These are phyloP conservation scores for Lepidium africanum DNA, from an alignment of 345 rosid species.

Conservation along the genomic window DNA sequence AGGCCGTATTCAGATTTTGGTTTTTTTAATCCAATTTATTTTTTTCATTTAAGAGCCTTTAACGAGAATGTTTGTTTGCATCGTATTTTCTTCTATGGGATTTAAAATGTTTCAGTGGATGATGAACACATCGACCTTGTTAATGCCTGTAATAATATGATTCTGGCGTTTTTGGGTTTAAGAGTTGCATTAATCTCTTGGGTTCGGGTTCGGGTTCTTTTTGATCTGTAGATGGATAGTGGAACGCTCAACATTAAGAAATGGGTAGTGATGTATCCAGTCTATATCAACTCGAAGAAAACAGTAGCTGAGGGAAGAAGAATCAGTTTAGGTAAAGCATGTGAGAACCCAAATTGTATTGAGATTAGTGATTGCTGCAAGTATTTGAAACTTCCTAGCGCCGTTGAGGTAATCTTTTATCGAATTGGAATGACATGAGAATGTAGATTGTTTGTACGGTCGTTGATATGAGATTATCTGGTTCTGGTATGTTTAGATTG, in stretches of 20 bases:
- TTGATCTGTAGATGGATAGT: conserved; percentile 36
- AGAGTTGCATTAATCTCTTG: background rate
- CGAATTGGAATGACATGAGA: background rate
- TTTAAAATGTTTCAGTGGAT: background rate
- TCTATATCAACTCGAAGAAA: conserved; percentile 79
- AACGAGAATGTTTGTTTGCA: background rate
- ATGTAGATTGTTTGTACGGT: background rate
- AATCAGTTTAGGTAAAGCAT: conserved; percentile 28
- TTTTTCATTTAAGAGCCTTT: background rate
- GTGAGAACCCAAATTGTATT: conserved; percentile 67
- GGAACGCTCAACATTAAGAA: conserved; percentile 43
- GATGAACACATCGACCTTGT: background rate
- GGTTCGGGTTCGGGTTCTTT: background rate
- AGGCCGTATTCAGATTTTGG: background rate
- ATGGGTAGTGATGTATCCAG: conserved; percentile 82
- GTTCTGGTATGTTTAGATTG: conserved; percentile 32
- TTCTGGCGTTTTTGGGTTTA: background rate
- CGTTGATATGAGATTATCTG: background rate
- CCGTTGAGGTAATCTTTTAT: conserved; percentile 56
- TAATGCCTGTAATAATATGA: background rate
- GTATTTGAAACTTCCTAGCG: conserved; percentile 56
- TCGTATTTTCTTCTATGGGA: background rate
- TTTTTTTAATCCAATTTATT: background rate
- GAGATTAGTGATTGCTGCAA: conserved; percentile 88
- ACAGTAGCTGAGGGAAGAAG: conserved; percentile 88